phyloP scores from a whole-genome alignment of 495 filamentous ascomycete genomes.

The Lentithecium fluviatile region DNA sequence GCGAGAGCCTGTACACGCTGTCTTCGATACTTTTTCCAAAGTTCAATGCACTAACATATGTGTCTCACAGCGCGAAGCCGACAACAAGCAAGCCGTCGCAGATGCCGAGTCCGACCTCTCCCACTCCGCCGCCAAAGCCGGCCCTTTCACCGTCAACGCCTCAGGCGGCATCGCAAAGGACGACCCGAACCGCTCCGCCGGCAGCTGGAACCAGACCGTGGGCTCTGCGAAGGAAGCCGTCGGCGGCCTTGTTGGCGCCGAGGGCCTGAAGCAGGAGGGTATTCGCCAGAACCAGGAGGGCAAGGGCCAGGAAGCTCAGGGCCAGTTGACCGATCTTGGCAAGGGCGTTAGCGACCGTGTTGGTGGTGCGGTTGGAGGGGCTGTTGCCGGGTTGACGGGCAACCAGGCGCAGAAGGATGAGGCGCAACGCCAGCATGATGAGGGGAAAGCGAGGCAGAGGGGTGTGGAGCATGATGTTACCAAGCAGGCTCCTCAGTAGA shows the following conservation, averaged over 20 bases:
- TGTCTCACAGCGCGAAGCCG: constrained; percentile 33
- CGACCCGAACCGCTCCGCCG: constrained; percentile 66
- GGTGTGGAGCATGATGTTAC: constrained; percentile 80
- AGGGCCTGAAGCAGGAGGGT: constrained; percentile 70
- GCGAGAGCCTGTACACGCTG: too few relatives aligned
- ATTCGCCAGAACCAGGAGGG: constrained; percentile 76
- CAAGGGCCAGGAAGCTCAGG: constrained; percentile 77
- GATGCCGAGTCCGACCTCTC: constrained; percentile 66
- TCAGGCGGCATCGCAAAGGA: constrained; percentile 72
- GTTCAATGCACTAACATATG: constrained; percentile 3
- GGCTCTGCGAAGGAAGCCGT: constrained; percentile 81
- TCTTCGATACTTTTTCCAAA: background rate
- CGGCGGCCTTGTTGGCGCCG: constrained; percentile 71
- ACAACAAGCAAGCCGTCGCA: constrained; percentile 48
- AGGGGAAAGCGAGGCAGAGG: constrained; percentile 81
- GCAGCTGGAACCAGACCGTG: constrained; percentile 81
- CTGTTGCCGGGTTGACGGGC: constrained; percentile 68
- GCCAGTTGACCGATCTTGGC: constrained; percentile 76
- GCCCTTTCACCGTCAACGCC: constrained; percentile 64
- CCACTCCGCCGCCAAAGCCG: constrained; percentile 69
- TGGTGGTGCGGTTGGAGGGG: constrained; percentile 66
- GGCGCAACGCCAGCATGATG: constrained; percentile 69
- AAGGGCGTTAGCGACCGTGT: constrained; percentile 70
- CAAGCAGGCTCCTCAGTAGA: constrained; percentile 53
- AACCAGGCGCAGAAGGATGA: constrained; percentile 62